Evolutionary conservation across 1,284 basidiomycete species (phyloP).

Genomic region (Grifola frondosa): DNA sequence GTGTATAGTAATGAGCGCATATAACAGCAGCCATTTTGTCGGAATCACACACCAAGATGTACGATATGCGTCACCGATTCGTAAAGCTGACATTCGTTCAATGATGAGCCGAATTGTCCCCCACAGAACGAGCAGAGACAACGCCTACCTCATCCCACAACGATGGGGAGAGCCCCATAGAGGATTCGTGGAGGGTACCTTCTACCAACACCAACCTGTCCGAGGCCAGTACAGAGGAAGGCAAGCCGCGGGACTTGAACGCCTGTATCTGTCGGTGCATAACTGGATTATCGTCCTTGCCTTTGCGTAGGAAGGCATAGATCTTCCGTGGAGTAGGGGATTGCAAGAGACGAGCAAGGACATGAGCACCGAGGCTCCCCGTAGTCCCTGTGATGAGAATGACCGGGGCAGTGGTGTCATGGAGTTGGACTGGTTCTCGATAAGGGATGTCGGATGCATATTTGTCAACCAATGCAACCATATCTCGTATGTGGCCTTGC

Average conservation of each 20-base stretch:
- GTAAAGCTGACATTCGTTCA: constrained; percentile 26
- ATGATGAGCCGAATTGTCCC: constrained; percentile 17
- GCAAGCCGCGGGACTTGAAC: background rate
- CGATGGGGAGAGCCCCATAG: too few relatives aligned
- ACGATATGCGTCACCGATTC: constrained; percentile 18
- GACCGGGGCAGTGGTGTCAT: background rate
- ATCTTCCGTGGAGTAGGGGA: constrained; percentile 4
- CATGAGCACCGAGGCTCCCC: constrained; percentile 14
- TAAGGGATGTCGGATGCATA: background rate
- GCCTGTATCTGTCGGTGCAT: background rate
- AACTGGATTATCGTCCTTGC: background rate
- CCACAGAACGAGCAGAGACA: background rate
- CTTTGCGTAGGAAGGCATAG: constrained; percentile 15
- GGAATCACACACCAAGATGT: too few relatives aligned
- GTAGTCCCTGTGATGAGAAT: constrained; percentile 19
- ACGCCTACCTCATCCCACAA: too few relatives aligned
- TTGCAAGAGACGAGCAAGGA: constrained; percentile 12
- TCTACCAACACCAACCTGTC: background rate
- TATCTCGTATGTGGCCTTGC: too few relatives aligned
- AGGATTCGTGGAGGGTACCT: background rate
- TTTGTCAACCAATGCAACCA: background rate
- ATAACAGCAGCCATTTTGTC: too few relatives aligned
- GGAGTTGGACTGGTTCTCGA: constrained; percentile 1
- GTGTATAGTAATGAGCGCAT: too few relatives aligned
- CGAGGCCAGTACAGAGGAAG: background rate